These are phyloP conservation scores for Yarrowia divulgata DNA, from an alignment of 805 yeast genomes.

Conservation along the genomic window DNA sequence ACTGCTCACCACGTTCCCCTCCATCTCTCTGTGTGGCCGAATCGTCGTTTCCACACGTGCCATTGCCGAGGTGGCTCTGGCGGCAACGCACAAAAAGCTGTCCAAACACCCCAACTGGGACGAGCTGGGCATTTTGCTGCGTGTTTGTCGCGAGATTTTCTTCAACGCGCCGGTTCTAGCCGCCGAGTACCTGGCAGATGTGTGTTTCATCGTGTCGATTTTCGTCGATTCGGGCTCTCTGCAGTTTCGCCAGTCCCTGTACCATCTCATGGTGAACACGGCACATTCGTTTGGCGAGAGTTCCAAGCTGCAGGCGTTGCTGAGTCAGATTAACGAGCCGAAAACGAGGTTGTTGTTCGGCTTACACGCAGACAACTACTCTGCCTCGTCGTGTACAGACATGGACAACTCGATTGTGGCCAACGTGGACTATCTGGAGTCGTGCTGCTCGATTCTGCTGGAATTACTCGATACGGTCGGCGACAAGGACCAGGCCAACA, in stretches of 20 bases:
- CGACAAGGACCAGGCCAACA: constrained; percentile 43
- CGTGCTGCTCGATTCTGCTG: constrained; percentile 42
- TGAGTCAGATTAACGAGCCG: constrained; percentile 44
- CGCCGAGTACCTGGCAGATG: constrained; percentile 62
- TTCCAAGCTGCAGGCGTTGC: constrained; percentile 56
- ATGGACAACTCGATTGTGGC: constrained; percentile 40
- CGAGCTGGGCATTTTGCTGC: constrained; percentile 72
- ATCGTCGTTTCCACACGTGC: constrained; percentile 53
- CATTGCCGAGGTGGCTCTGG: constrained; percentile 20
- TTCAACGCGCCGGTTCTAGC: constrained; percentile 61
- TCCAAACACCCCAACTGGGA: constrained; percentile 68
- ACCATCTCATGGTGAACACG: constrained; percentile 68
- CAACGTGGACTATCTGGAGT: constrained; percentile 44
- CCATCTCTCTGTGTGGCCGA: constrained; percentile 73
- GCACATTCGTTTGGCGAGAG: constrained; percentile 68
- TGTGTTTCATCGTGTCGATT: constrained; percentile 69
- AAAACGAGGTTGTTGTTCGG: constrained; percentile 46
- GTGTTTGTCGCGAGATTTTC: constrained; percentile 67
- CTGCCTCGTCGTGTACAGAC: constrained; percentile 12
- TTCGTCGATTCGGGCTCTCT: constrained; percentile 60
- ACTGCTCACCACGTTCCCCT: constrained; percentile 69
- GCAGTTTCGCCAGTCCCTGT: constrained; percentile 65
- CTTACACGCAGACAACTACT: constrained; percentile 43
- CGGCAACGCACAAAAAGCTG: constrained; percentile 8
- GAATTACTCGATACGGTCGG: constrained; percentile 44